Percentiles rank a stretch among this genome's conserved stretches.
Conservation (phyloP, 208 protist species). For the Naegleria fowleri region DNA sequence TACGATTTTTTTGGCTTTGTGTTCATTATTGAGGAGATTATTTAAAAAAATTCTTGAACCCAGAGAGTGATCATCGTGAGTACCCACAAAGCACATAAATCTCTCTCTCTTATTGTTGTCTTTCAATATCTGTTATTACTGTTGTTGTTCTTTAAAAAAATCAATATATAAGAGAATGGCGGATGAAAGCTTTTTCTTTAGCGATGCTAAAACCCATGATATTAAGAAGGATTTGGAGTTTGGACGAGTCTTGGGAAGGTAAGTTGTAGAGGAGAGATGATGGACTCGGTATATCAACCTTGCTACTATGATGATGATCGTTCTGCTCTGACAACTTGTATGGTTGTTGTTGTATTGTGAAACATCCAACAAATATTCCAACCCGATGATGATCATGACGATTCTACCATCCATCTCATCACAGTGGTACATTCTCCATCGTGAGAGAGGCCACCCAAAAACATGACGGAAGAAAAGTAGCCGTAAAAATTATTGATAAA, state of each 20-base stretch:
- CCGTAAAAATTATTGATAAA: slow-evolving; percentile 48
- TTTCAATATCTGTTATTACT: too few species aligned
- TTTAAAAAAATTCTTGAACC: too few species aligned
- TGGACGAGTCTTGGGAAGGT: not conserved
- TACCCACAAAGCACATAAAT: too few species aligned
- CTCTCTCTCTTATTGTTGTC: too few species aligned
- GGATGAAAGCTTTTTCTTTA: not conserved
- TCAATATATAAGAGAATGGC: not conserved
- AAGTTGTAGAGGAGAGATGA: not conserved
- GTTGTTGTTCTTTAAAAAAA: too few species aligned
- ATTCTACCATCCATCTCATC: too few species aligned
- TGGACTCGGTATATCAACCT: too few species aligned
- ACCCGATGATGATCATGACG: too few species aligned
- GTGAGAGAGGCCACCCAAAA: not conserved
- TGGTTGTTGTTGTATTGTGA: not conserved
- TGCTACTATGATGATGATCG: not conserved
- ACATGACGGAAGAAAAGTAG: slow-evolving; percentile 10
- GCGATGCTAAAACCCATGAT: slow-evolving; percentile 12
- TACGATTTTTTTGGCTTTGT: too few species aligned
- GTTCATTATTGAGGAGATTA: too few species aligned
- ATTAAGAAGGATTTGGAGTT: slow-evolving; percentile 26
- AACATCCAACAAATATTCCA: too few species aligned
- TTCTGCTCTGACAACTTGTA: not conserved
- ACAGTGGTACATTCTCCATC: slow-evolving; percentile 15
- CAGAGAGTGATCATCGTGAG: too few species aligned